phyloP scores from a whole-genome alignment of 2,329 filamentous ascomycete species.

The Penicillium sp. region DNA sequence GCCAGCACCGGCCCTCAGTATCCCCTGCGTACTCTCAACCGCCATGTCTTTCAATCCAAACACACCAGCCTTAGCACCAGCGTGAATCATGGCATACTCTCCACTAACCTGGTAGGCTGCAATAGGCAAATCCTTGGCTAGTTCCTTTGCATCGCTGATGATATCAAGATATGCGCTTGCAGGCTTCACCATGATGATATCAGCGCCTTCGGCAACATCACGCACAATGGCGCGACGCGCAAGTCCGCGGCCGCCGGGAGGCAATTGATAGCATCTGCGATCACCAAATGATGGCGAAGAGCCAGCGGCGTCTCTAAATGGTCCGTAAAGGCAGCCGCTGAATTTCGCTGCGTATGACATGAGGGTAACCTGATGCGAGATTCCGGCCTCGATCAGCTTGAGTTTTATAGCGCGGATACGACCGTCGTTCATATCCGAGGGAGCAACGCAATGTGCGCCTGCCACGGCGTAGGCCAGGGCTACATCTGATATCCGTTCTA shows the following conservation, averaged over 20 bases:
- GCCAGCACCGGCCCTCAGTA: conserved; percentile 84
- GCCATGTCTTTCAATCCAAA: conserved; percentile 95
- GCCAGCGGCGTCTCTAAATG: conserved; percentile 93
- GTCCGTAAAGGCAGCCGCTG: conserved; percentile 91
- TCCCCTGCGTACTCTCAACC: conserved; percentile 90
- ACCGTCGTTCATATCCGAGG: conserved; percentile 98
- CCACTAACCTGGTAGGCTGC: conserved; percentile 97
- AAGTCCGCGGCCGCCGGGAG: conserved; percentile 84
- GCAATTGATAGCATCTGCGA: conserved; percentile 93
- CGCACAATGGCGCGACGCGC: conserved; percentile 84
- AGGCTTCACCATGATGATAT: conserved; percentile 99
- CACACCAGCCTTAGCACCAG: conserved; percentile 89
- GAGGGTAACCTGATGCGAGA: conserved; percentile 83
- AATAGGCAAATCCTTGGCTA: conserved; percentile 85
- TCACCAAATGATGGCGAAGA: conserved; percentile 90
- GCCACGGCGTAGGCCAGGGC: conserved; percentile 95
- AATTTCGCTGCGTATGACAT: conserved; percentile 99
- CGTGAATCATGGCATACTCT: conserved; percentile 97
- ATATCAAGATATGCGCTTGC: conserved; percentile 95
- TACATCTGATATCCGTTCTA: conserved; percentile 94
- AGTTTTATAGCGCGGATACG: conserved; percentile 96
- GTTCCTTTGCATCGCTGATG: conserved; percentile 93
- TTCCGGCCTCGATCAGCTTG: conserved; percentile 91
- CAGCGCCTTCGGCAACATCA: conserved; percentile 89
- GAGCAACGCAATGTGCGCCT: conserved; percentile 93